These are phyloP conservation scores for Kodamaea fungicola DNA, from an alignment of 1,139 yeast species.

Conservation along the genomic window DNA sequence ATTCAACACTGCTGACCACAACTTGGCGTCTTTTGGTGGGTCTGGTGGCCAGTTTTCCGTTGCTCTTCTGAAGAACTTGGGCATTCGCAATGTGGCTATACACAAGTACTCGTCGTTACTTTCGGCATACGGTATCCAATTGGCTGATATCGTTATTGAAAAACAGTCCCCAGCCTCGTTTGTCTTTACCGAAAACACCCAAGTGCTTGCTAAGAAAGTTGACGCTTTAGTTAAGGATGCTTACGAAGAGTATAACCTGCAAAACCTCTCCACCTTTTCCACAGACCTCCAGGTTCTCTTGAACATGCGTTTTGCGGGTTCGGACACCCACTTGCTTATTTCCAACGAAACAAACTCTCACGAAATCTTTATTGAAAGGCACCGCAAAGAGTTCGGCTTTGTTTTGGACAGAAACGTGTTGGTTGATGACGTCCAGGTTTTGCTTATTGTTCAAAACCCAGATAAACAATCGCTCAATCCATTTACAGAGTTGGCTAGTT, in stretches of 20 bases:
- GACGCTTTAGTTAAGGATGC: slow-evolving; percentile 25
- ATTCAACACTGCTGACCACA: slow-evolving; percentile 36
- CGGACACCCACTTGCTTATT: slow-evolving; percentile 82
- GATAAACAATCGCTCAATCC: slow-evolving; percentile 33
- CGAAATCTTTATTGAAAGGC: slow-evolving; percentile 28
- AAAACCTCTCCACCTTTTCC: slow-evolving; percentile 22
- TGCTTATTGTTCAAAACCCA: slow-evolving; percentile 29
- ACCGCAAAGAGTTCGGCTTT: slow-evolving; percentile 40
- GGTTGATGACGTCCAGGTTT: slow-evolving; percentile 78
- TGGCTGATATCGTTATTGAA: slow-evolving; percentile 54
- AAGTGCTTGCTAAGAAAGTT: slow-evolving; percentile 23
- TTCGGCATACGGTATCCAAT: slow-evolving; percentile 43
- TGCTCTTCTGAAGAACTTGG: slow-evolving; percentile 37
- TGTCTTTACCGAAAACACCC: slow-evolving; percentile 18
- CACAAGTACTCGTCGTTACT: slow-evolving; percentile 44
- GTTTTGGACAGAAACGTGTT: slow-evolving; percentile 48
- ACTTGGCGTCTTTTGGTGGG: slow-evolving; percentile 46
- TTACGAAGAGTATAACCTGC: slow-evolving; percentile 29
- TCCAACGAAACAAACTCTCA: slow-evolving; percentile 25
- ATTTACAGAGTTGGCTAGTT: slow-evolving; percentile 24
- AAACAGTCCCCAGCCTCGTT: slow-evolving; percentile 55
- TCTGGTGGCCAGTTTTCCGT: slow-evolving; percentile 48
- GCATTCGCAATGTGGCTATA: slow-evolving; percentile 36
- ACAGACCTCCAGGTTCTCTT: slow-evolving; percentile 56
- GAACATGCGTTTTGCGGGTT: slow-evolving; percentile 80